phyloP scores from a whole-genome alignment of 208 protist species.

The Wallacemonas rigidus region DNA sequence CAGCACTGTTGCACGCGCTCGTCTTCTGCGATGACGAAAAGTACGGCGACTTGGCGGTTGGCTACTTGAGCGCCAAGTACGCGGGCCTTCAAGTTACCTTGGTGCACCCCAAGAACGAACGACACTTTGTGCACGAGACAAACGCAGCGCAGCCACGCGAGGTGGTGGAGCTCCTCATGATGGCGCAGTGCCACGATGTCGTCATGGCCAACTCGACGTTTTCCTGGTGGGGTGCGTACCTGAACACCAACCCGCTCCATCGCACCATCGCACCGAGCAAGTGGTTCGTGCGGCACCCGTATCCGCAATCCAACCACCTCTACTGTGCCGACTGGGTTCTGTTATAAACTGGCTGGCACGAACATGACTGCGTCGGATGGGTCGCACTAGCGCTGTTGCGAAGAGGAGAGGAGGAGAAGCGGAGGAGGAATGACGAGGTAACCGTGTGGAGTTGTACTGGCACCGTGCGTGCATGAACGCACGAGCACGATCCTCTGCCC shows the following conservation, averaged over 20 bases:
- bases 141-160: slow-evolving; percentile 41
- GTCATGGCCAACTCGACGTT: slow-evolving; percentile 90
- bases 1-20: slow-evolving; percentile 37
- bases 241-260: slow-evolving; percentile 55
- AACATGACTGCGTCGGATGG: not conserved
- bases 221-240: slow-evolving; percentile 88
- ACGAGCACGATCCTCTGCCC: no score
- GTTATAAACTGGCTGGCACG: slow-evolving; percentile 25
- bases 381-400: no score
- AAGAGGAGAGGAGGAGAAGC: no score
- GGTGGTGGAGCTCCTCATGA: slow-evolving; percentile 81
- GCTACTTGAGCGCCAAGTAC: slow-evolving; percentile 64
- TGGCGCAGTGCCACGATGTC: slow-evolving; percentile 80
- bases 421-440: no score
- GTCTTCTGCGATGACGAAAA: slow-evolving; percentile 80
- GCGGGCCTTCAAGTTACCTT: slow-evolving; percentile 44
- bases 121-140: not conserved
- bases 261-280: slow-evolving; percentile 68
- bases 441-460: no score
- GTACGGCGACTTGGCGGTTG: slow-evolving; percentile 47
- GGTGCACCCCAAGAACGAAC: slow-evolving; percentile 42
- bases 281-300: slow-evolving; percentile 85
- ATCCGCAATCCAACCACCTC: slow-evolving; percentile 70
- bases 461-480: no score
- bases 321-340: slow-evolving; percentile 80